phyloP scores from a whole-genome alignment of 345 rosid genomes.

The Anacardium occidentale region DNA sequence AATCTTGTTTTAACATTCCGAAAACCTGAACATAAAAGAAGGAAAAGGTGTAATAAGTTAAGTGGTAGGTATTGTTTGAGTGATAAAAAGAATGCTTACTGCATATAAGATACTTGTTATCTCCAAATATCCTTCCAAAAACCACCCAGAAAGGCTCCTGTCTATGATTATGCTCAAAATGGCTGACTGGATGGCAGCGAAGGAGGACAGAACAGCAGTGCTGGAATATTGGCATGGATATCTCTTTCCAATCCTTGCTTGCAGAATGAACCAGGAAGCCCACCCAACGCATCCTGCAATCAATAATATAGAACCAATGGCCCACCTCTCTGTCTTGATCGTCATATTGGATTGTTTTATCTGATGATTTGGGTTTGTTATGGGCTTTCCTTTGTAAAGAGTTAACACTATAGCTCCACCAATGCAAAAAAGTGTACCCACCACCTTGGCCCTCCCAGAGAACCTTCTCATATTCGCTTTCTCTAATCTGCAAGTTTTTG shows the following conservation, averaged over 20 bases:
- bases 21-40: neutral
- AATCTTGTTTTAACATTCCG: no score
- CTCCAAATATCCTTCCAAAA: conserved; percentile 45
- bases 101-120: conserved; percentile 35
- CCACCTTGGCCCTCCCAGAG: conserved; percentile 44
- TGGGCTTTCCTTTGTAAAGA: conserved; percentile 47
- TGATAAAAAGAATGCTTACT: conserved; percentile 26
- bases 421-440: conserved; percentile 52
- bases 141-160: conserved; percentile 41
- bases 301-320: conserved; percentile 45
- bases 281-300: conserved; percentile 31
- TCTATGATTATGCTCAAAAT: conserved; percentile 36
- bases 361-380: conserved; percentile 24
- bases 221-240: conserved; percentile 60
- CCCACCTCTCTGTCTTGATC: conserved; percentile 38
- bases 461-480: conserved; percentile 42
- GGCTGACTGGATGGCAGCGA: conserved; percentile 56
- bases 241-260: conserved; percentile 45
- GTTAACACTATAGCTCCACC: conserved; percentile 60
- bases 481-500: conserved; percentile 40
- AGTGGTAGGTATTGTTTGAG: neutral
- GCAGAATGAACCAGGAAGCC: conserved; percentile 58
- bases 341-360: neutral
- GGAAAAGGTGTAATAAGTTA: neutral
- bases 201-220: conserved; percentile 53